Evolutionary conservation across 169 alveolate genomes (phyloP), one percentile per base, ranked within the genome.

Genomic region (Plasmodium gonderi): DNA sequence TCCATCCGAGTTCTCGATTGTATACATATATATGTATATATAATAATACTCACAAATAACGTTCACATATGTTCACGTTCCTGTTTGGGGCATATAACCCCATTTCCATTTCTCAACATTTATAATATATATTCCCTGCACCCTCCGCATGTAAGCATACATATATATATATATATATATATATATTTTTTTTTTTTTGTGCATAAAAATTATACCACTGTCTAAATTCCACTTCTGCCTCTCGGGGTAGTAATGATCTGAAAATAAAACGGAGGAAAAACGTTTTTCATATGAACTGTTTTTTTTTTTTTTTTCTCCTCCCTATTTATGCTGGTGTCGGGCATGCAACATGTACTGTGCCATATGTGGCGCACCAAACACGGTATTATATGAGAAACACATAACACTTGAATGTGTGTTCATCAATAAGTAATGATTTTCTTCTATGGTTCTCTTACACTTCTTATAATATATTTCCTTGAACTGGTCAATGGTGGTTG

Each of bases 171-270:
- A 23, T 45, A 1, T 45, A 77, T 77, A 47, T 77, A 45, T 77
- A 20, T 78, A 78, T 78, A 49, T 68, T 29, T 68, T 29, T 68
- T 23, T 67, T 8, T 77, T 3, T 77, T 11, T 54, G 17, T 38
- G 64, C 17, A 23, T 76, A 96, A 77, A 12, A 42, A 31, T 14
- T 91, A 23, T 33, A 95, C 97, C 95, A 47, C 95, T 87, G 44
- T 77, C 94, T 29, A 96, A 95, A 80, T 81, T 95, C 97, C 97
- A 96, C 87, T 95, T 85, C 91, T 96, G 98, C 44, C 98, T 87
- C 80, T 96, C 97, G 4, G 98, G 98, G 49, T 96, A 96, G 77
- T 94, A 96, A 72, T 96, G 98, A 93, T 91, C 97, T 95, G 83
- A 45, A 64, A 14, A 42, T 44, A 81, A 40, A 67, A 26, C 14